Evolutionary conservation across 2,329 filamentous ascomycete genomes (phyloP).

Genomic region (Colletotrichum sp.): DNA sequence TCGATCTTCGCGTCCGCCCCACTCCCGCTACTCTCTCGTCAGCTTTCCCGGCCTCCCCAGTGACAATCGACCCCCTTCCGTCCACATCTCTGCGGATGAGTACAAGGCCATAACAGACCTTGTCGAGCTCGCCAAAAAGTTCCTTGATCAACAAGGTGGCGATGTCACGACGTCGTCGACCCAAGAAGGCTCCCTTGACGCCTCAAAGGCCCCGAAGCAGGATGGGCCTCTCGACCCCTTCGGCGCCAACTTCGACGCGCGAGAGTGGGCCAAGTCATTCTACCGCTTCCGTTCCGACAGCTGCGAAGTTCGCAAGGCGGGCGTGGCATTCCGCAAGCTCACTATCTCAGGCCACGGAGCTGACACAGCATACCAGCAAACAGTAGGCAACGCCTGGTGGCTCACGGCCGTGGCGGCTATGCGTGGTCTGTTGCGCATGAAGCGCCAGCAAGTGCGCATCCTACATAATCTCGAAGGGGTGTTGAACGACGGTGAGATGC

Average conservation of each 20-base stretch:
- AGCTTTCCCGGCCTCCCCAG: background rate
- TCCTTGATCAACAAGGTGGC: background rate
- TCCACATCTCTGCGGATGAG: slow-evolving; percentile 12
- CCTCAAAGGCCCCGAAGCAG: background rate
- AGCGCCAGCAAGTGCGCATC: slow-evolving; percentile 47
- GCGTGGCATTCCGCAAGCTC: slow-evolving; percentile 50
- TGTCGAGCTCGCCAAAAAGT: slow-evolving; percentile 7
- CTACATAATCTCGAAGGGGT: slow-evolving; percentile 55
- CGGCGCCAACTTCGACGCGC: slow-evolving; percentile 53
- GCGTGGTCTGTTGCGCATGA: slow-evolving; percentile 5
- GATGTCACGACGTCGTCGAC: background rate
- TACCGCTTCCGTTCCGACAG: slow-evolving; percentile 27
- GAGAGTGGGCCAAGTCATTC: slow-evolving; percentile 37
- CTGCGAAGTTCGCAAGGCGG: slow-evolving; percentile 31
- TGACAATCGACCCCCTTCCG: background rate
- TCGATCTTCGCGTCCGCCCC: background rate
- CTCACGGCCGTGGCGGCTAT: slow-evolving; percentile 26
- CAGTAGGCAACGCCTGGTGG: slow-evolving; percentile 24
- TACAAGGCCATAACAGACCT: slow-evolving; percentile 17
- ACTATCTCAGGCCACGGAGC: slow-evolving; percentile 33
- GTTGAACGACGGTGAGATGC: slow-evolving; percentile 59
- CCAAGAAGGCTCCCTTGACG: background rate
- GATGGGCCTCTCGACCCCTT: slow-evolving; percentile 47
- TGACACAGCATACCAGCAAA: slow-evolving; percentile 10
- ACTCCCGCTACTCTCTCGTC: background rate